phyloP scores from a whole-genome alignment of 208 protist species.

The Trichomonas tenax region DNA sequence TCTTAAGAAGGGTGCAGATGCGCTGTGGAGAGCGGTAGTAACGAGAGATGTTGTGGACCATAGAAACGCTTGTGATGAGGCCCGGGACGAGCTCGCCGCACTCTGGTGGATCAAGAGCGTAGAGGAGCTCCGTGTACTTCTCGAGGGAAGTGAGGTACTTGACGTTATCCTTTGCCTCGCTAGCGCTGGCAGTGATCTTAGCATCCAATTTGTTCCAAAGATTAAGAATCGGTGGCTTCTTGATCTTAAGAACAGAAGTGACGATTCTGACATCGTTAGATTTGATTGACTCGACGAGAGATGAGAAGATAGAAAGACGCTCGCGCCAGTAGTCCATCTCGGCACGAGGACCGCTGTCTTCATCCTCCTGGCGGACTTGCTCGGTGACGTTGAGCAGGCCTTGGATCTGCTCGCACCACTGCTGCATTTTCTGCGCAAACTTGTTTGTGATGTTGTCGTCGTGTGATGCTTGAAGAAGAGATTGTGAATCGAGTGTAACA shows the following conservation, averaged over 20 bases:
- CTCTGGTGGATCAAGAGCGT: conserved; percentile 51
- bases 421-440: background rate
- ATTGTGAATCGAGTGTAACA: background rate
- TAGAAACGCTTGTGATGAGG: conserved; percentile 90
- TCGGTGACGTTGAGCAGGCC: background rate
- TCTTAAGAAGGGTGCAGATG: conserved; percentile 52
- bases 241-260: conserved; percentile 24
- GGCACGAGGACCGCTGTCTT: background rate
- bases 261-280: conserved; percentile 28
- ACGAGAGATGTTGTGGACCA: conserved; percentile 97
- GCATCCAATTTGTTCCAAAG: conserved; percentile 49
- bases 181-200: conserved; percentile 68
- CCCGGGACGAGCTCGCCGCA: conserved; percentile 84
- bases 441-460: background rate
- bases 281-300: background rate
- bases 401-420: background rate
- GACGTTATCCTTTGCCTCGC: conserved; percentile 94
- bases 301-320: background rate
- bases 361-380: background rate
- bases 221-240: conserved; percentile 9
- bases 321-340: conserved; percentile 16
- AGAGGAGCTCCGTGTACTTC: conserved; percentile 78
- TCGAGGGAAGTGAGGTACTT: conserved; percentile 93
- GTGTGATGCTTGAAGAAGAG: background rate
- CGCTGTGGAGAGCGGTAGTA: conserved; percentile 93